Evolutionary conservation across 257 asterid genomes (phyloP).

Genomic region (Schizonepeta tenuifolia): DNA sequence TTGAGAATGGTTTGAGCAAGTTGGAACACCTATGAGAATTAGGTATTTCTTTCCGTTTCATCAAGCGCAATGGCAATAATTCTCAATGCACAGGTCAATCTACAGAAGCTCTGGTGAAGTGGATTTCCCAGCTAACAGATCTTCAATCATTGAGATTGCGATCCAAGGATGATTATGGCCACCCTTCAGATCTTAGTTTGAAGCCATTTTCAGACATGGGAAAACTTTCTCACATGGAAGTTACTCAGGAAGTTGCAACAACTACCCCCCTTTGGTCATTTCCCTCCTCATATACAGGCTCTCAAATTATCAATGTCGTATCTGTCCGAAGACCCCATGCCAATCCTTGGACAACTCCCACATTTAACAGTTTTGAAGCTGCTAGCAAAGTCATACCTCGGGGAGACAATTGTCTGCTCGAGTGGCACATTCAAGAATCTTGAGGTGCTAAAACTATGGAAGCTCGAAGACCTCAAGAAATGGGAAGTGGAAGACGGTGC

Average conservation of each 20-base stretch:
- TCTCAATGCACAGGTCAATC: background rate
- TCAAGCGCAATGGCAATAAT: background rate
- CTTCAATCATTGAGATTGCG: slow-evolving; percentile 33
- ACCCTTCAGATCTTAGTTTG: slow-evolving; percentile 21
- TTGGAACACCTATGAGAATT: slow-evolving; percentile 27
- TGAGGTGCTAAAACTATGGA: slow-evolving; percentile 31
- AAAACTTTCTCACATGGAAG: slow-evolving; percentile 29
- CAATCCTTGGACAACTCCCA: slow-evolving; percentile 24
- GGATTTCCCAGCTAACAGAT: slow-evolving; percentile 24
- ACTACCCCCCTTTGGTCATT: background rate
- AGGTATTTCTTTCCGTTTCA: slow-evolving; percentile 30
- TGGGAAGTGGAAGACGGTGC: slow-evolving; percentile 32
- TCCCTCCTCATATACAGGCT: slow-evolving; percentile 33
- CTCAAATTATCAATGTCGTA: slow-evolving; percentile 31
- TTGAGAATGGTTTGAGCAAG: slow-evolving; percentile 23
- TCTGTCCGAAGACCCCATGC: slow-evolving; percentile 31
- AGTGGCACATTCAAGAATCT: slow-evolving; percentile 16
- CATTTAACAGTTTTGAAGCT: slow-evolving; percentile 31
- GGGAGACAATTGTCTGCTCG: slow-evolving; percentile 22
- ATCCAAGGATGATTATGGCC: slow-evolving; percentile 25
- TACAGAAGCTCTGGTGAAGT: slow-evolving; percentile 4
- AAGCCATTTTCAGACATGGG: slow-evolving; percentile 9
- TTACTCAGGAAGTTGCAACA: slow-evolving; percentile 31
- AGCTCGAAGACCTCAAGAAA: slow-evolving; percentile 19
- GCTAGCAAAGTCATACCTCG: slow-evolving; percentile 22